Base-by-base conservation (phyloP, 202 grass and related monocot genomes). In the Digitaria exilis region DNA sequence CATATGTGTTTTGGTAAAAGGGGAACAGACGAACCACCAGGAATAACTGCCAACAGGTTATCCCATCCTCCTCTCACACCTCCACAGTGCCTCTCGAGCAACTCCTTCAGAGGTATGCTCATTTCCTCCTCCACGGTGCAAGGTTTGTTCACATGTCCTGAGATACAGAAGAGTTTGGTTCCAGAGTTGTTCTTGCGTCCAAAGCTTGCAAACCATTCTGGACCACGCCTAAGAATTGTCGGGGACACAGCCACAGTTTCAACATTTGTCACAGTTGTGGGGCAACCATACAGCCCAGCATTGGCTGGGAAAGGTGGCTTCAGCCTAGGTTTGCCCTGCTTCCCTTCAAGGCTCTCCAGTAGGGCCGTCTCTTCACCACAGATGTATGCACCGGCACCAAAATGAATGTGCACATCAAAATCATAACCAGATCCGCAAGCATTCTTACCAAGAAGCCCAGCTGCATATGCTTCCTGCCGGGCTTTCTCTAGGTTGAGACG, bases 41-140 rank as follows among this genome's bases (percentile, higher is more conserved):
- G 95, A 55, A 98, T 98, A 86, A 98, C 51, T 7, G 95, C 95
- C 84, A 98, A 77, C 79, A 98, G 88, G 73, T 98, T 98, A 43
- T 98, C 90, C 95, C 95, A 98, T 50, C 95, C 95, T 65, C 95
- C 95, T 85, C 92, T 93, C 31, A 98, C 90, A 65, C 95, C 95
- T 21, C 95, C 95, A 6, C 95, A 98, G 54, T 95, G 95, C 80
- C 70, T 94, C 76, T 95, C 95, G n/a, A 98, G 84, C 61, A 98
- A 83, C 75, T 98, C 95, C 85, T 93, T 98, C 66, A 97, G 70
- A 55, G 95, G 90, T 42, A 98, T 98, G 85, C 95, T 98, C 95
- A 98, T 98, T 81, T 98, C 95, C 75, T 98, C 95, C 87, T 98
- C 95, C 29, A 98, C 95, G 1, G 95, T 98, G 89, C 95, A 98